Conservation (phyloP, 345 rosid genomes). For the Mercurialis annua region DNA sequence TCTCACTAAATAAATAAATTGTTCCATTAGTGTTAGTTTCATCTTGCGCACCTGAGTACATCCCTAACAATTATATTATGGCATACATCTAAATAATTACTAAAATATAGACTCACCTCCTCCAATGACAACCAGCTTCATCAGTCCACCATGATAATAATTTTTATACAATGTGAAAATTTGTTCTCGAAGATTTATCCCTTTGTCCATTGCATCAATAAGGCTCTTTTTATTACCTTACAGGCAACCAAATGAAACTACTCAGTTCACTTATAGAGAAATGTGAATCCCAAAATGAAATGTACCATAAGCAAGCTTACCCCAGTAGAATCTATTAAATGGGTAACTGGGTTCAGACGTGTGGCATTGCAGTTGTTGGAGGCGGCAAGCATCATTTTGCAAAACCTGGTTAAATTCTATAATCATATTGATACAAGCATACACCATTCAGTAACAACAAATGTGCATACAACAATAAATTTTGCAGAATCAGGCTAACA, state of each 20-base stretch:
- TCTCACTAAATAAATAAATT: neutral
- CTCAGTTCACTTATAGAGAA: conserved; percentile 16
- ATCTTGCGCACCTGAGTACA: conserved; percentile 8
- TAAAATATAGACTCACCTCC: conserved; percentile 55
- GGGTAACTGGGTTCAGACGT: conserved; percentile 70
- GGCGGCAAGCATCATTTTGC: conserved; percentile 91
- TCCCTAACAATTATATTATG: neutral
- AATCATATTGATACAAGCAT: conserved; percentile 24
- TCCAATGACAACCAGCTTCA: conserved; percentile 96
- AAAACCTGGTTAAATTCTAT: conserved; percentile 91
- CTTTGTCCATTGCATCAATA: conserved; percentile 77
- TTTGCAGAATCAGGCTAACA: neutral
- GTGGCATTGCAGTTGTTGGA: conserved; percentile 91
- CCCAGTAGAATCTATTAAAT: conserved; percentile 81
- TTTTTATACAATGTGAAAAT: conserved; percentile 62
- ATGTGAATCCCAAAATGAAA: conserved; percentile 18
- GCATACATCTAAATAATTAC: conserved; percentile 13
- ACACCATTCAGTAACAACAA: conserved; percentile 20
- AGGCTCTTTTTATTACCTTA: conserved; percentile 94
- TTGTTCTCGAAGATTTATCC: conserved; percentile 72
- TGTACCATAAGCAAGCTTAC: conserved; percentile 45
- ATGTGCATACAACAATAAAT: conserved; percentile 10
- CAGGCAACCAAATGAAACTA: conserved; percentile 24
- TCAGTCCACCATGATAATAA: conserved; percentile 79
- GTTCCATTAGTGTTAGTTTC: neutral